phyloP scores from a whole-genome alignment of 2,329 filamentous ascomycete species.

The Neurospora crassa region DNA sequence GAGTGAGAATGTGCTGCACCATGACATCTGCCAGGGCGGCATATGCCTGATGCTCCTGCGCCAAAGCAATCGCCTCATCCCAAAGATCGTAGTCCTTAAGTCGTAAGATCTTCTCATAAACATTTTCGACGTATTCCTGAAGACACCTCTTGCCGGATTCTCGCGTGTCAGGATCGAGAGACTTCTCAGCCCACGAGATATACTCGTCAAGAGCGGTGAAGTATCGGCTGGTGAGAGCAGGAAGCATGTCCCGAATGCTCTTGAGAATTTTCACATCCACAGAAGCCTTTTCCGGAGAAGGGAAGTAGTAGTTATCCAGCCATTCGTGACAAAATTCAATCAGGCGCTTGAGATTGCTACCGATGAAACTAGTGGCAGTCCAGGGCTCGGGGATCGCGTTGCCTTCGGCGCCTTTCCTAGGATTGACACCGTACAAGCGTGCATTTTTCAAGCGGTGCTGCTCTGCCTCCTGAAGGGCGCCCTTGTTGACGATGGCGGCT shows the following conservation, averaged over 20 bases:
- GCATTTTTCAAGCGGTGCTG: slow-evolving; percentile 65
- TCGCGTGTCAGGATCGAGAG: slow-evolving; percentile 32
- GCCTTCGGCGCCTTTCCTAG: slow-evolving; percentile 54
- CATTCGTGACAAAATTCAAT: slow-evolving; percentile 48
- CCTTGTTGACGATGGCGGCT: slow-evolving; percentile 55
- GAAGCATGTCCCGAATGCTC: slow-evolving; percentile 38
- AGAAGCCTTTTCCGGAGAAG: slow-evolving; percentile 9
- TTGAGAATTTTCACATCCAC: slow-evolving; percentile 33
- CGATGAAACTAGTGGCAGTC: slow-evolving; percentile 62
- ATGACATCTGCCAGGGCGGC: slow-evolving; percentile 46
- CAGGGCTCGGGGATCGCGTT: slow-evolving; percentile 69
- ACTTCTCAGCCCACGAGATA: slow-evolving; percentile 38
- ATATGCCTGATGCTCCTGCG: slow-evolving; percentile 47
- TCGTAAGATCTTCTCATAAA: slow-evolving; percentile 42
- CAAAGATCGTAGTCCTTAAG: slow-evolving; percentile 46
- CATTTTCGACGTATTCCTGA: slow-evolving; percentile 35
- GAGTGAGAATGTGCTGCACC: slow-evolving; percentile 39
- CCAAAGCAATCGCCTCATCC: slow-evolving; percentile 48
- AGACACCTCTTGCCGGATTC: slow-evolving; percentile 36
- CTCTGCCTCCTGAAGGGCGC: slow-evolving; percentile 58
- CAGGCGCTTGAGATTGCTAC: slow-evolving; percentile 52
- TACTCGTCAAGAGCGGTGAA: slow-evolving; percentile 45
- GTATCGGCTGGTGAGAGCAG: slow-evolving; percentile 44
- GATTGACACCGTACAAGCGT: slow-evolving; percentile 60
- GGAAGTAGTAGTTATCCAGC: slow-evolving; percentile 37